Base-by-base conservation (phyloP, 148 eudicot species). In the Fagopyrum tataricum region DNA sequence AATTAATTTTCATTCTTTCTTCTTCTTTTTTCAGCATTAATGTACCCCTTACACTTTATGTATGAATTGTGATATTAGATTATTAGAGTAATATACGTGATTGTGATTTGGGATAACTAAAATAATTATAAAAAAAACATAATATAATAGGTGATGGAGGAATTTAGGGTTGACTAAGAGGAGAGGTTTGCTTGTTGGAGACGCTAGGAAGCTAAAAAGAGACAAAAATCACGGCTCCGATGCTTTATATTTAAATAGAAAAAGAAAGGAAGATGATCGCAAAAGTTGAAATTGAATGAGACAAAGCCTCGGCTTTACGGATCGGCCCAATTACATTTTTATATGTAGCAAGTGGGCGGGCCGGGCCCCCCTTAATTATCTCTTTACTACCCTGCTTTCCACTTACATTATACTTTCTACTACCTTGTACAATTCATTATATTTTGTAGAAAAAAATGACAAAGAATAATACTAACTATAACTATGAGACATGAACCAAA, bases 251-350 rank as follows among this genome's bases (percentile, higher is more conserved):
- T 55, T 55, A 55, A 55, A 7, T 58, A n/a, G 9, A 58, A 58
- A 58, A 46, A n/a, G 17, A 56, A 56, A n/a, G 59, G 59, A 53
- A n/a, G 24, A 53, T 53, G 59, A 53, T 7, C 59, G 59, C 21
- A 56, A 56, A 56, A 23, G 31, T 21, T 13, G 31, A 9, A 21
- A 3, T 20, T 7, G 64, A 58, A 23, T 7, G 13, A 52, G 56
- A 52, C 56, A 53, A 18, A 53, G 59, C 23, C 59, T 53, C 24
- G 10, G 17, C 59, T 17, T 53, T 53, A 53, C 18, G 59, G 59
- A 53, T 53, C 59, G 59, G 59, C 59, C 59, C 59, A 53, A 53
- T 53, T n/a, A 18, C 59, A 9, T 53, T 53, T n/a, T n/a, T 53
- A 18, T 5, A 53, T 52, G 20, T 5, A 53, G 10, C 37, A 21